Percentiles rank a stretch among this genome's conserved stretches.
Evolutionary conservation across 768 basidiomycete genomes (phyloP).

Genomic region (Paxillus ammoniavirescens): DNA sequence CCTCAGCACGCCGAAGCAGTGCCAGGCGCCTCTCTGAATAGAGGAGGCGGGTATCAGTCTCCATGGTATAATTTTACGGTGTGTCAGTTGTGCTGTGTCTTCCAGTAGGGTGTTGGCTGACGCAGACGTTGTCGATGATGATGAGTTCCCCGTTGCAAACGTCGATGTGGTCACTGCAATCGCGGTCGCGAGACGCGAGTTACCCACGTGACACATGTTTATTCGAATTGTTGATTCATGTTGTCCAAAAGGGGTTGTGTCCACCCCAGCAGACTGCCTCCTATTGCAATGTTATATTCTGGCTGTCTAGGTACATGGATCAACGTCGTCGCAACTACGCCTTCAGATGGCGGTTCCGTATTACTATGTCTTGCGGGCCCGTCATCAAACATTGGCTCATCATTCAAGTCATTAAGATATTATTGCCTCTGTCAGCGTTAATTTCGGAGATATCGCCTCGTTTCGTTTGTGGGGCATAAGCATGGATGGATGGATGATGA

Average conservation of each 20-base stretch:
- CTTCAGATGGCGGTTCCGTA: slow-evolving; percentile 76
- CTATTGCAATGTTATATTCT: too few species aligned
- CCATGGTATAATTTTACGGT: neutral
- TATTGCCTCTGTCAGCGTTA: too few species aligned
- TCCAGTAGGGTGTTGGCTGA: neutral
- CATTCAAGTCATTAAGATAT: too few species aligned
- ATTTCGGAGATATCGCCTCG: too few species aligned
- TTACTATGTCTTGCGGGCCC: too few species aligned
- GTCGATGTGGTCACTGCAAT: slow-evolving; percentile 5
- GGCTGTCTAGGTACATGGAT: slow-evolving; percentile 43
- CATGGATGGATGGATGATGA: too few species aligned
- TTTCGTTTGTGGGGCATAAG: too few species aligned
- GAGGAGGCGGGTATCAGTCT: slow-evolving; percentile 12
- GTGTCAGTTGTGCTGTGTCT: neutral
- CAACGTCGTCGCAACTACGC: slow-evolving; percentile 34
- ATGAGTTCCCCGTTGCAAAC: slow-evolving; percentile 1
- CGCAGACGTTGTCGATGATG: neutral
- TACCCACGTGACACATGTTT: slow-evolving; percentile 2
- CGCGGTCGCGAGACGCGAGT: slow-evolving; percentile 3
- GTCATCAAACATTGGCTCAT: too few species aligned
- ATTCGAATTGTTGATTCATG: neutral
- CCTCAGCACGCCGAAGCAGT: slow-evolving; percentile 30
- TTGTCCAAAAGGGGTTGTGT: neutral
- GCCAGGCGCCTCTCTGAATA: slow-evolving; percentile 11
- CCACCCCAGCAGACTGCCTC: too few species aligned